Evolutionary conservation across 169 alveolate genomes (phyloP).

Genomic region (Plasmodium fragile): DNA sequence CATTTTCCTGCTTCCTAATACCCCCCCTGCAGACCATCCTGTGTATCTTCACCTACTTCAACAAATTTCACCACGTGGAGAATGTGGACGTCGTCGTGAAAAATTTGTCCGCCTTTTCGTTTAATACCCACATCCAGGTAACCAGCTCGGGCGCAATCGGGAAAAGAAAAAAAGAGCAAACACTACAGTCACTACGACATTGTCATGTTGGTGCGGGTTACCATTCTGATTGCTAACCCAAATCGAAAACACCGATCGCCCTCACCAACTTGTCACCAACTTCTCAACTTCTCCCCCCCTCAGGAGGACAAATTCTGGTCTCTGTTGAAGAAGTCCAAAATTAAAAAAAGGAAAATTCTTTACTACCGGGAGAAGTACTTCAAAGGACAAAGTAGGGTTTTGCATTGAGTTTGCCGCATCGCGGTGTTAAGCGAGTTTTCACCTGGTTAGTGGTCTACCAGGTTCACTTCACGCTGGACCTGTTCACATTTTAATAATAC

Average conservation of each 20-base stretch:
- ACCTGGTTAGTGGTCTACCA: background rate
- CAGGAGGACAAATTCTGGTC: conserved; percentile 70
- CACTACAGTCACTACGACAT: background rate
- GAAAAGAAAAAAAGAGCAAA: background rate
- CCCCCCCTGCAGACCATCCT: conserved; percentile 24
- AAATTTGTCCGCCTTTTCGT: conserved; percentile 47
- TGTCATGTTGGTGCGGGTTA: background rate
- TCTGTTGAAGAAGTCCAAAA: conserved; percentile 45
- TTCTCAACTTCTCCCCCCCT: too few species aligned
- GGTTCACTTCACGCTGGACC: background rate
- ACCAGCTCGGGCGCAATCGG: background rate
- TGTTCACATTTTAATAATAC: background rate
- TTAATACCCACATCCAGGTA: conserved; percentile 53
- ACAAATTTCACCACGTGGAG: conserved; percentile 42
- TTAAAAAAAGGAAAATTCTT: conserved; percentile 47
- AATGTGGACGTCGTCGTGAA: conserved; percentile 57
- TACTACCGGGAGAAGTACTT: conserved; percentile 61
- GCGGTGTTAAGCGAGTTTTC: background rate
- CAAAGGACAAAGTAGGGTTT: conserved; percentile 20
- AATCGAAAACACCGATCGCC: background rate
- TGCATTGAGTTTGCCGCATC: background rate
- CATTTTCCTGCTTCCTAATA: background rate
- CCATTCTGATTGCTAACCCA: background rate
- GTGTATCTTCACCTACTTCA: conserved; percentile 55
- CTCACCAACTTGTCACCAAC: too few species aligned